These are phyloP conservation scores for Naganishia vaughanmartiniae DNA, from an alignment of 768 basidiomycete species.

Conservation along the genomic window DNA sequence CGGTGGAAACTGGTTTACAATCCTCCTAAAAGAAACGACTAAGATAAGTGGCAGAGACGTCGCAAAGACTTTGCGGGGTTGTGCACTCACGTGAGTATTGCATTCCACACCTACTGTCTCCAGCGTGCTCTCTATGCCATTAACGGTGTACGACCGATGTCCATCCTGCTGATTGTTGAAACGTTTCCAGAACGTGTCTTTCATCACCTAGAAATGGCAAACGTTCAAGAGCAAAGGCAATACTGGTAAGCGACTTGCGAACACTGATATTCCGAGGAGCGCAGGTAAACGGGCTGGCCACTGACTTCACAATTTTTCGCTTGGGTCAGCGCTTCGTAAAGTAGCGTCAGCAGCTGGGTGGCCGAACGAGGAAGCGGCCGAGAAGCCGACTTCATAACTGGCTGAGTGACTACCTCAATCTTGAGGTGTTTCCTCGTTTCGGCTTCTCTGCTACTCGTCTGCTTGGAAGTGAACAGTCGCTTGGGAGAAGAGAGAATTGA, in stretches of 20 bases:
- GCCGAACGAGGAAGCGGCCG: not conserved
- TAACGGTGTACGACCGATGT: not conserved
- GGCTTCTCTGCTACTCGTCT: not conserved
- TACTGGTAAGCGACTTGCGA: too few species aligned
- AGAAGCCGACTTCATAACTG: constrained; percentile 6
- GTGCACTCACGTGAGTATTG: constrained; percentile 29
- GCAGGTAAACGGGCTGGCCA: not conserved
- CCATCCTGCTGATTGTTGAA: not conserved
- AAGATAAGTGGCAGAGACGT: not conserved
- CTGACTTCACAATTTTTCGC: constrained; percentile 30
- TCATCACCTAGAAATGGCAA: not conserved
- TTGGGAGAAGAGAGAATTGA: not conserved
- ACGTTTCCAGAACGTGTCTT: constrained; percentile 23
- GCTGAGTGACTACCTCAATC: constrained; percentile 25
- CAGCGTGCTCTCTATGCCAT: constrained; percentile 27
- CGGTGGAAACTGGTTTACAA: constrained; percentile 26
- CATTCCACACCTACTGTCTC: constrained; percentile 32
- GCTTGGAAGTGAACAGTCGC: not conserved
- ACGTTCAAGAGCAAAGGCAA: too few species aligned
- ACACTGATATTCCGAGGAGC: too few species aligned
- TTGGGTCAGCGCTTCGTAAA: constrained; percentile 29
- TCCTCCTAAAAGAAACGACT: not conserved
- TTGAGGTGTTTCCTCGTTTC: constrained; percentile 26
- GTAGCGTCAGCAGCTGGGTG: constrained; percentile 21
- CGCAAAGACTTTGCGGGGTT: not conserved